These are phyloP conservation scores for Kuraishia borneana DNA, from an alignment of 805 yeast species.

Conservation along the genomic window DNA sequence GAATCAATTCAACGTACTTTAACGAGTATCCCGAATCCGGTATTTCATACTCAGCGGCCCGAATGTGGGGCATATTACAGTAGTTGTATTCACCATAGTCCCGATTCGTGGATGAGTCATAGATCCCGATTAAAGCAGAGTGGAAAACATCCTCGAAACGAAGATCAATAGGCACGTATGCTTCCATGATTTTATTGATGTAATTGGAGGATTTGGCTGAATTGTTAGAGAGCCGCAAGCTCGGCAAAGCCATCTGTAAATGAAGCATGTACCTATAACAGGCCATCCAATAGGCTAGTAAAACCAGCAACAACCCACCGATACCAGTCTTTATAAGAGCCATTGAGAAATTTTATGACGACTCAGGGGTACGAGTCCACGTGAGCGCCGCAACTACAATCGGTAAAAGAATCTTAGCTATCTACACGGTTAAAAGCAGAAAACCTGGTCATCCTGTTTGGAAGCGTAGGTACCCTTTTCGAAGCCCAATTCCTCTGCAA, in stretches of 20 bases:
- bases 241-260: too few relatives aligned
- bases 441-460: constrained; percentile 22
- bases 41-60: constrained; percentile 18
- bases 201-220: too few relatives aligned
- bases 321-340: neutral
- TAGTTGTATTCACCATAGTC: constrained; percentile 26
- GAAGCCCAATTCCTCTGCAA: constrained; percentile 56
- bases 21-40: constrained; percentile 14
- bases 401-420: too few relatives aligned
- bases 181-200: too few relatives aligned
- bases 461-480: constrained; percentile 20
- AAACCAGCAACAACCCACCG: too few relatives aligned
- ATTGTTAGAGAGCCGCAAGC: too few relatives aligned
- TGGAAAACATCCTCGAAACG: neutral
- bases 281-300: too few relatives aligned
- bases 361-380: too few relatives aligned
- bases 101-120: constrained; percentile 11
- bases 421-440: constrained; percentile 23
- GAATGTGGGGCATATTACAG: constrained; percentile 34
- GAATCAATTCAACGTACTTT: constrained; percentile 26
- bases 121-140: constrained; percentile 8
- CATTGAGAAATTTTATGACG: neutral
- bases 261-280: too few relatives aligned
- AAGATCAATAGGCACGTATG: neutral
- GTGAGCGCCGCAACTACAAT: too few relatives aligned